Percentiles rank a stretch among this genome's conserved stretches.
These are phyloP conservation scores for Sporothrix pseudoabietina DNA, from an alignment of 2,329 filamentous ascomycete genomes.

Conservation along the genomic window DNA sequence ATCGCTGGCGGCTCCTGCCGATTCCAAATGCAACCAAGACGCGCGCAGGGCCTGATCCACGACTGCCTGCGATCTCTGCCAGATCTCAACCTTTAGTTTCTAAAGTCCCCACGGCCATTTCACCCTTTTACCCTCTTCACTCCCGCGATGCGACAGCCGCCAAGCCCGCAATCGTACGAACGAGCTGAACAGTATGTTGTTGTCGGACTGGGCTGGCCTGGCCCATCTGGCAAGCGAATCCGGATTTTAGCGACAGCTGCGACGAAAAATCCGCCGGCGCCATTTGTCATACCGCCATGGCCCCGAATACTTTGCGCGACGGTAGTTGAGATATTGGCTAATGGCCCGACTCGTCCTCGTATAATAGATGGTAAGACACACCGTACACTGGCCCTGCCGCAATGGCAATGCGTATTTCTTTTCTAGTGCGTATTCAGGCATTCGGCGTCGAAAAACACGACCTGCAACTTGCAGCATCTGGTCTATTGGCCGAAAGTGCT, in stretches of 20 bases:
- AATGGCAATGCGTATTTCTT: no score
- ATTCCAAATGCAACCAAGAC: not conserved
- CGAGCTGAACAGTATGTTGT: not conserved
- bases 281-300: not conserved
- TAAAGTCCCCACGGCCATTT: no score
- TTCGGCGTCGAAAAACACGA: not conserved
- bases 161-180: not conserved
- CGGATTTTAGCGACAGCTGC: not conserved
- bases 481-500: no score
- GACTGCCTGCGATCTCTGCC: not conserved
- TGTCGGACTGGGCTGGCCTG: not conserved
- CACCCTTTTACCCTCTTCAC: not conserved
- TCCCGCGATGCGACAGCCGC: not conserved
- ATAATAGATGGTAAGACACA: not conserved
- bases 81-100: no score
- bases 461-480: not conserved
- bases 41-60: not conserved
- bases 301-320: not conserved
- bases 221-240: not conserved
- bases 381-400: not conserved
- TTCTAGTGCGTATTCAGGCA: not conserved
- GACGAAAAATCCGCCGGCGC: not conserved
- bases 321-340: not conserved
- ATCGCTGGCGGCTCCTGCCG: not conserved
- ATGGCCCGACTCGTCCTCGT: not conserved